These are phyloP conservation scores for Lunasporangiospora selenospora DNA, from an alignment of 192 early-diverging fungal genomes.

Conservation along the genomic window DNA sequence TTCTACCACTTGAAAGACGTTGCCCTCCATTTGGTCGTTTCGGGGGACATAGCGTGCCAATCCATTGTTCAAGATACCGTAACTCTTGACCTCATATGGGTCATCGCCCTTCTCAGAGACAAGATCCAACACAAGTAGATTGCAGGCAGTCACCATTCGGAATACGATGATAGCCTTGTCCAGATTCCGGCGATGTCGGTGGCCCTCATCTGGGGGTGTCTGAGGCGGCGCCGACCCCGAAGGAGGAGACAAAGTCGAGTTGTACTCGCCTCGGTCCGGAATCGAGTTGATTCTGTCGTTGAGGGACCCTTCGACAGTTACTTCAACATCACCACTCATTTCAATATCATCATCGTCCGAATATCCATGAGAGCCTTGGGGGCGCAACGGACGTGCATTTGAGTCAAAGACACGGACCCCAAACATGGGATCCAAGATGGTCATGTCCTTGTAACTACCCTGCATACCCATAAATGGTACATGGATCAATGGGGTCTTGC, in stretches of 20 bases:
- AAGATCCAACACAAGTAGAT: constrained; percentile 26
- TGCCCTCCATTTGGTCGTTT: constrained; percentile 36
- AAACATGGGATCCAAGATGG: constrained; percentile 18
- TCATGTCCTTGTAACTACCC: constrained; percentile 31
- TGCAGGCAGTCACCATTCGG: constrained; percentile 31
- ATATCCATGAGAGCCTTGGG: neutral
- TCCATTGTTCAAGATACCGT: constrained; percentile 28
- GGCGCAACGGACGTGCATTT: constrained; percentile 6
- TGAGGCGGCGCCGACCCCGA: neutral
- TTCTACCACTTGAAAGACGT: constrained; percentile 39
- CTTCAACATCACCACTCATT: too few relatives aligned
- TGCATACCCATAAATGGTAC: constrained; percentile 50
- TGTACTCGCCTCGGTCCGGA: neutral
- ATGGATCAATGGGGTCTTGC: constrained; percentile 22
- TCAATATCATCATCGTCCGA: neutral
- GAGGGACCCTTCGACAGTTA: neutral
- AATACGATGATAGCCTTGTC: constrained; percentile 22
- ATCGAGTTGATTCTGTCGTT: neutral
- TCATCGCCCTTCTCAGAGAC: constrained; percentile 31
- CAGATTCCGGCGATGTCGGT: neutral
- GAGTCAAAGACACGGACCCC: constrained; percentile 37
- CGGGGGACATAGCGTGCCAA: constrained; percentile 27
- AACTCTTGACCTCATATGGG: constrained; percentile 34
- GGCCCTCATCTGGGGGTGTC: neutral
- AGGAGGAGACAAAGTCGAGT: too few relatives aligned